phyloP scores from a whole-genome alignment of 371 early-diverging fungal species.

The Mucor ambiguus region DNA sequence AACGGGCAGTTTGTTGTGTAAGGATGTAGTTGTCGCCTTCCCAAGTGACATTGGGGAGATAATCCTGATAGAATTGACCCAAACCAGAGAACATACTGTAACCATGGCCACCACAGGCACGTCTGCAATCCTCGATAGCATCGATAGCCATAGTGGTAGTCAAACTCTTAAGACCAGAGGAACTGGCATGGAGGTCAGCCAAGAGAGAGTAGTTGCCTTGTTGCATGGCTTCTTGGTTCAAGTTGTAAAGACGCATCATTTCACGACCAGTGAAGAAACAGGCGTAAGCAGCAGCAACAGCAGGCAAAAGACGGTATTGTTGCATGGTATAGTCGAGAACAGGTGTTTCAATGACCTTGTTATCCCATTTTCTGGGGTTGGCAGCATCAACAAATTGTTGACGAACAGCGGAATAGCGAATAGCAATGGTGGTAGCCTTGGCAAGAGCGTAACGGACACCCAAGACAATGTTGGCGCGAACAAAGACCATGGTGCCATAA shows the following conservation, averaged over 20 bases:
- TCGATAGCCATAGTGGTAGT: constrained; percentile 72
- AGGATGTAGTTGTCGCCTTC: constrained; percentile 82
- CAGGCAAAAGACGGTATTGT: constrained; percentile 74
- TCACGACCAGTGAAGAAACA: constrained; percentile 68
- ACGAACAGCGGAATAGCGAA: constrained; percentile 53
- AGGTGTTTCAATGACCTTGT: constrained; percentile 59
- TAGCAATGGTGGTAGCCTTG: constrained; percentile 50
- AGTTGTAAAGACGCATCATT: constrained; percentile 63
- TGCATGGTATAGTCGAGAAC: constrained; percentile 79
- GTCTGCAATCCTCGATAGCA: constrained; percentile 78
- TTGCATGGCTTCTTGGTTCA: constrained; percentile 58
- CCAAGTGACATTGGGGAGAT: constrained; percentile 67
- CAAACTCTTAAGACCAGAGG: constrained; percentile 83
- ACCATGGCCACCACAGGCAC: constrained; percentile 83
- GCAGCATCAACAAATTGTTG: constrained; percentile 53
- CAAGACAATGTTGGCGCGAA: constrained; percentile 69
- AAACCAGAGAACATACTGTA: constrained; percentile 78
- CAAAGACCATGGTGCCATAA: constrained; percentile 80
- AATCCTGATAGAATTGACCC: constrained; percentile 67
- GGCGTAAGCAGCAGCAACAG: constrained; percentile 73
- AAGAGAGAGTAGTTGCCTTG: constrained; percentile 57
- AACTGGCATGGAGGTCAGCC: constrained; percentile 84
- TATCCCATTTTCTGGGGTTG: constrained; percentile 40
- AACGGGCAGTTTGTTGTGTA: constrained; percentile 75
- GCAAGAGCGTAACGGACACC: constrained; percentile 57